phyloP scores from a whole-genome alignment of 306 rosid genomes.

The Pueraria montana region DNA sequence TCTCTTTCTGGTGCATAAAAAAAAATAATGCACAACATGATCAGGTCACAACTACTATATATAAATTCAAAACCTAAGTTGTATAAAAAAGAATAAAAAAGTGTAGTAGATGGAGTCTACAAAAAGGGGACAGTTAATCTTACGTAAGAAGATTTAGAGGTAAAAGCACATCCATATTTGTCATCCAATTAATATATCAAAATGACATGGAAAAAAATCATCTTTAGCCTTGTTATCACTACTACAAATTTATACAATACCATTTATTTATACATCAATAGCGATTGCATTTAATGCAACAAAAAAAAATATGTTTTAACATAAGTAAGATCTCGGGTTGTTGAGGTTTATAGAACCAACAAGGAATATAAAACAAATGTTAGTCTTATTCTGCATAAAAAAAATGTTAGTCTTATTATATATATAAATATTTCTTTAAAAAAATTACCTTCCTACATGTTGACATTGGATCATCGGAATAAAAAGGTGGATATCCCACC shows the following conservation, averaged over 20 bases:
- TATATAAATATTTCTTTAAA: background rate
- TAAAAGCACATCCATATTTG: too few species aligned
- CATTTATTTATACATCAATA: background rate
- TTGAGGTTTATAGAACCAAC: background rate
- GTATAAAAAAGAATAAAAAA: background rate
- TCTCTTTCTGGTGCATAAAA: too few species aligned
- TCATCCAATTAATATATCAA: too few species aligned
- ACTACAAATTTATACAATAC: too few species aligned
- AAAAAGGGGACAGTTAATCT: too few species aligned
- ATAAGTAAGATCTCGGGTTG: too few species aligned
- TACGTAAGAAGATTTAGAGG: background rate
- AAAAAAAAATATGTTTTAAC: too few species aligned
- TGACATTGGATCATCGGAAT: conserved; percentile 99
- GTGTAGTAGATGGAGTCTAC: background rate
- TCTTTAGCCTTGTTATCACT: too few species aligned
- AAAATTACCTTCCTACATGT: conserved; percentile 92
- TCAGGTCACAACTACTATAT: background rate
- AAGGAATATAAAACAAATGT: conserved; percentile 1
- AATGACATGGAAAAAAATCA: background rate
- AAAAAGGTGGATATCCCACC: conserved; percentile 98
- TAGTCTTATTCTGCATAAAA: background rate
- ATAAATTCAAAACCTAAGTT: background rate
- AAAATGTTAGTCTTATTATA: background rate
- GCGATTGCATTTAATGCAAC: background rate
- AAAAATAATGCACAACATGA: conserved; percentile 25